Evolutionary conservation across 73 alveolate genomes (phyloP).

Genomic region (Paramecium sonneborni): DNA sequence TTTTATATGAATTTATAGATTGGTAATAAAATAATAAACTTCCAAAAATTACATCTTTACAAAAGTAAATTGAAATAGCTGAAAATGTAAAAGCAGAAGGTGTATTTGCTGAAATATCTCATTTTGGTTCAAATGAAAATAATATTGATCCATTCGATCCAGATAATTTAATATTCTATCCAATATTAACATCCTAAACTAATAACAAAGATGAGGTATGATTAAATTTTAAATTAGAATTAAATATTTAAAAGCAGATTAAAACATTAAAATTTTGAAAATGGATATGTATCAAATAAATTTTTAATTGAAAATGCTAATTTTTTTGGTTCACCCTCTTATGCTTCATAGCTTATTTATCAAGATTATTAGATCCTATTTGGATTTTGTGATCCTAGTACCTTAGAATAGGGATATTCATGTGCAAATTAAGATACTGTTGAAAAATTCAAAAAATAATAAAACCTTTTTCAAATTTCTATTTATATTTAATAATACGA

Average conservation of each 20-base stretch:
- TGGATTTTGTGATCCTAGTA: neutral
- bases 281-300: neutral
- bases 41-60: neutral
- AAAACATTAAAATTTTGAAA: too few relatives aligned
- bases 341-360: neutral
- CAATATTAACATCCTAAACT: neutral
- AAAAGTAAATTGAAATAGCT: neutral
- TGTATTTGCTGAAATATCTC: neutral
- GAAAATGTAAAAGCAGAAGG: neutral
- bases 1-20: neutral
- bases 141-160: conserved; percentile 38
- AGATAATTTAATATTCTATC: neutral
- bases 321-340: neutral
- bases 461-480: neutral
- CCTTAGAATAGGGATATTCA: neutral
- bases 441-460: neutral
- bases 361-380: neutral
- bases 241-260: too few relatives aligned
- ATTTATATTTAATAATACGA: neutral
- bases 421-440: neutral
- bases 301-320: neutral
- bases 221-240: too few relatives aligned
- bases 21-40: neutral
- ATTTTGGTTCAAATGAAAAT: neutral
- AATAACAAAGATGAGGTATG: neutral